These are phyloP conservation scores for Populus deltoides DNA, from an alignment of 345 rosid genomes.

Conservation along the genomic window DNA sequence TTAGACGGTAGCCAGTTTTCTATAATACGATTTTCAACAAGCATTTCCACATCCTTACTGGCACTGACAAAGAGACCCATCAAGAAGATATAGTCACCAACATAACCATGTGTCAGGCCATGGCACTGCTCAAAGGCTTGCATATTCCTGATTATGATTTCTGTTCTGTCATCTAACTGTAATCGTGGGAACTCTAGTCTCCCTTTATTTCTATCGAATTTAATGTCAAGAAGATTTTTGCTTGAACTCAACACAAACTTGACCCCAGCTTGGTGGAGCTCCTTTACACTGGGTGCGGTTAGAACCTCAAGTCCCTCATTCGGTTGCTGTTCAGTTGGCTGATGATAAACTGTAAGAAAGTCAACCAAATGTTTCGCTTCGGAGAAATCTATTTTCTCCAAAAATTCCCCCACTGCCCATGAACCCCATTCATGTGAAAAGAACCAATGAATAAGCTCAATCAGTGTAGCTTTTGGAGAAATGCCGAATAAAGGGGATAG, in stretches of 20 bases:
- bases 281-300: too few relatives aligned
- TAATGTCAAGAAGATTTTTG: not conserved
- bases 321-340: not conserved
- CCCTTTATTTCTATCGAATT: slow-evolving; percentile 8
- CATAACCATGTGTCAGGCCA: not conserved
- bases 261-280: slow-evolving; percentile 16
- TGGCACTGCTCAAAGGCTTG: slow-evolving; percentile 16
- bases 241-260: not conserved
- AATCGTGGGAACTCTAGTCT: slow-evolving; percentile 8
- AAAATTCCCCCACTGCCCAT: not conserved
- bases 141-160: slow-evolving; percentile 7
- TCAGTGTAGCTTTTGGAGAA: slow-evolving; percentile 1
- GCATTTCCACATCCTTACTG: slow-evolving; percentile 6
- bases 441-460: not conserved
- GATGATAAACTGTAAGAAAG: slow-evolving; percentile 3
- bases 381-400: too few relatives aligned
- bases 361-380: not conserved
- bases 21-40: slow-evolving; percentile 8
- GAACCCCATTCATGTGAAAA: too few relatives aligned
- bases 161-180: not conserved
- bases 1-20: not conserved
- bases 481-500: too few relatives aligned
- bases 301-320: too few relatives aligned
- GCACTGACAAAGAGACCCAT: slow-evolving; percentile 1
- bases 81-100: not conserved